Percentiles rank a stretch among this genome's conserved stretches.
Conservation (phyloP, 192 early-diverging fungal species). For the Geosiphon pyriformis region DNA sequence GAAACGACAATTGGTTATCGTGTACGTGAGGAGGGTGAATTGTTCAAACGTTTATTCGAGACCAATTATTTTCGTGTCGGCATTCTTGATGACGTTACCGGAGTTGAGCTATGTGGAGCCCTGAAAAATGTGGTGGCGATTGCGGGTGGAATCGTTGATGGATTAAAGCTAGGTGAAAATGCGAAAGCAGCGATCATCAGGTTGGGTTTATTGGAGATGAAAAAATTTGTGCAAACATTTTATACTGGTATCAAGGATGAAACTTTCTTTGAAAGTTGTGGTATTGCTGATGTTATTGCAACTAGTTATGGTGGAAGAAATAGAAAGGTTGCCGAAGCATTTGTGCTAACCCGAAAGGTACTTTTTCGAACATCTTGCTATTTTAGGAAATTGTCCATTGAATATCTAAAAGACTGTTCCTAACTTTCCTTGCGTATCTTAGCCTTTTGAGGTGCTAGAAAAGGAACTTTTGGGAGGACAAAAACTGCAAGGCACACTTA, state of each 20-base stretch:
- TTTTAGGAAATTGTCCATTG: too few relatives aligned
- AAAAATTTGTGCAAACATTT: conserved; percentile 83
- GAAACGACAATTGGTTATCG: conserved; percentile 90
- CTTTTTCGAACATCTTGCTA: too few relatives aligned
- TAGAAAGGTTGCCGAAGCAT: conserved; percentile 86
- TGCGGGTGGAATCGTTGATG: conserved; percentile 92
- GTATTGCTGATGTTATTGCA: conserved; percentile 94
- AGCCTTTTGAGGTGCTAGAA: conserved; percentile 85
- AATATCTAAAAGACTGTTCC: too few relatives aligned
- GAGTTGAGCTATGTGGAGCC: conserved; percentile 96
- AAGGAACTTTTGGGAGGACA: conserved; percentile 92
- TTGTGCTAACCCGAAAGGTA: conserved; percentile 80
- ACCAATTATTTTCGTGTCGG: conserved; percentile 86
- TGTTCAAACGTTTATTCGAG: conserved; percentile 79
- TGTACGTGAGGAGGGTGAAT: conserved; percentile 61
- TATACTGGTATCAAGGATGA: conserved; percentile 77
- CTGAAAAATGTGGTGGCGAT: conserved; percentile 98
- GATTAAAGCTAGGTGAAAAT: conserved; percentile 89
- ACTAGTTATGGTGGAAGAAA: conserved; percentile 97
- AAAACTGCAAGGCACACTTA: conserved; percentile 93
- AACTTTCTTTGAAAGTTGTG: conserved; percentile 97
- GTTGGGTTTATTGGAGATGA: conserved; percentile 93
- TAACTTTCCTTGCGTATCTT: not conserved
- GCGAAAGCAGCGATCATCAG: conserved; percentile 98
- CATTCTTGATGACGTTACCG: conserved; percentile 79